These are phyloP conservation scores for Syncephalastrum racemosum DNA, from an alignment of 371 early-diverging fungal species.

Conservation along the genomic window DNA sequence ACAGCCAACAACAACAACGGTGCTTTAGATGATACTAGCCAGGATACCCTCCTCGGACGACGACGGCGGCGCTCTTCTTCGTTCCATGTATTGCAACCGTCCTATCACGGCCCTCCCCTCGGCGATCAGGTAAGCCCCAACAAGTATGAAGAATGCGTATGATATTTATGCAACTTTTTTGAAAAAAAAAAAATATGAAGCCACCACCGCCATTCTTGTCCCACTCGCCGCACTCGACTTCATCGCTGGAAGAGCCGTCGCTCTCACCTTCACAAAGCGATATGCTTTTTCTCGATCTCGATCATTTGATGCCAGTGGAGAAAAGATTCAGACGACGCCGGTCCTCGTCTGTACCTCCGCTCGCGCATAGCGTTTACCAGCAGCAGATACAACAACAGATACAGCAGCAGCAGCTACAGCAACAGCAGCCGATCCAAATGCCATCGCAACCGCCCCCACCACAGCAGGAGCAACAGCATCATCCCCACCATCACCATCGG, in stretches of 20 bases:
- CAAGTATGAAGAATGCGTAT: background rate
- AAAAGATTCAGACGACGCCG: background rate
- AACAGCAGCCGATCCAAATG: background rate
- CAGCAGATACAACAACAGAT: background rate
- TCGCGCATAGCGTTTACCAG: too few relatives aligned
- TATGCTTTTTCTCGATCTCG: conserved; percentile 8
- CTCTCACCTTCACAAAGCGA: conserved; percentile 2
- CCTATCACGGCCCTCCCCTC: conserved; percentile 1
- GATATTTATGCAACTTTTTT: background rate
- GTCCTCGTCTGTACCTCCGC: background rate
- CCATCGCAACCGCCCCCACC: background rate
- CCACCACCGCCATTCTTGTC: conserved; percentile 7
- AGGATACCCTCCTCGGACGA: too few relatives aligned
- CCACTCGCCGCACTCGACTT: conserved; percentile 6
- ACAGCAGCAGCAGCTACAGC: conserved; percentile 6
- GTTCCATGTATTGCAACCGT: too few relatives aligned
- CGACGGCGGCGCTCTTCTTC: too few relatives aligned
- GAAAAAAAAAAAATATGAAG: background rate
- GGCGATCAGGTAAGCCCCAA: background rate
- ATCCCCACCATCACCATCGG: conserved; percentile 9
- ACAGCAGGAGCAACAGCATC: conserved; percentile 2
- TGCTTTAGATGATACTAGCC: conserved; percentile 1
- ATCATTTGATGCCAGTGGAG: conserved; percentile 9
- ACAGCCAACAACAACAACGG: conserved; percentile 1
- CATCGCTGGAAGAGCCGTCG: conserved; percentile 9